Evolutionary conservation across 2,329 filamentous ascomycete species (phyloP).

Genomic region (Sporothrix pallida): DNA sequence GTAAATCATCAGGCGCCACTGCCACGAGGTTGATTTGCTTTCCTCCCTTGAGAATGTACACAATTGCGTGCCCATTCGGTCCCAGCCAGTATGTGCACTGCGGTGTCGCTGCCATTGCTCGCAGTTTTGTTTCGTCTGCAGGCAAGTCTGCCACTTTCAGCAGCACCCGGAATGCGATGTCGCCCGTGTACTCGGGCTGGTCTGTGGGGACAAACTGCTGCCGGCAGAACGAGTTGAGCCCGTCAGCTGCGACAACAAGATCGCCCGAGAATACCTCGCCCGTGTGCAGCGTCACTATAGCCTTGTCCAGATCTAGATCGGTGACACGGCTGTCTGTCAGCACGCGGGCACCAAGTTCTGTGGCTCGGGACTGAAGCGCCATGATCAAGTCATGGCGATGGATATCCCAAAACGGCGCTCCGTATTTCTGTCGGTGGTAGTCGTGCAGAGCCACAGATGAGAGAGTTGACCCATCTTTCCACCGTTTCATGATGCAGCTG

Average conservation of each 20-base stretch:
- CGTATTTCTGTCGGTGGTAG: slow-evolving; percentile 31
- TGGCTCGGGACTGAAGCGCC: slow-evolving; percentile 28
- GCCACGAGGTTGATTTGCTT: slow-evolving; percentile 34
- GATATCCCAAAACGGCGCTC: slow-evolving; percentile 34
- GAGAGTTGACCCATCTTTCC: slow-evolving; percentile 27
- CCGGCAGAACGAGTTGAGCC: slow-evolving; percentile 29
- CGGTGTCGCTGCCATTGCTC: slow-evolving; percentile 13
- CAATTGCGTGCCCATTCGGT: slow-evolving; percentile 31
- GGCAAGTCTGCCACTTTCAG: slow-evolving; percentile 27
- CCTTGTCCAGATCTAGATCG: slow-evolving; percentile 29
- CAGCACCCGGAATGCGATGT: slow-evolving; percentile 33
- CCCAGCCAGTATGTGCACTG: slow-evolving; percentile 35
- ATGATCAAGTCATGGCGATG: slow-evolving; percentile 34
- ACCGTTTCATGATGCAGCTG: slow-evolving; percentile 33
- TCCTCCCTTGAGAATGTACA: slow-evolving; percentile 34
- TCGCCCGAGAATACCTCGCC: slow-evolving; percentile 19
- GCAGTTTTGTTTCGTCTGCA: slow-evolving; percentile 7
- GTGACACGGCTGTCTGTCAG: slow-evolving; percentile 26
- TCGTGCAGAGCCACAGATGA: slow-evolving; percentile 20
- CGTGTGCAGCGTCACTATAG: slow-evolving; percentile 24
- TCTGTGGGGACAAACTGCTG: slow-evolving; percentile 31
- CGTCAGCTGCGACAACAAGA: slow-evolving; percentile 30
- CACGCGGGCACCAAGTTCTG: slow-evolving; percentile 31
- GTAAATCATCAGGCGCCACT: slow-evolving; percentile 33
- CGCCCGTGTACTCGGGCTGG: slow-evolving; percentile 32